Evolutionary conservation across 768 basidiomycete genomes (phyloP).

Genomic region (Tulasnella sp.): DNA sequence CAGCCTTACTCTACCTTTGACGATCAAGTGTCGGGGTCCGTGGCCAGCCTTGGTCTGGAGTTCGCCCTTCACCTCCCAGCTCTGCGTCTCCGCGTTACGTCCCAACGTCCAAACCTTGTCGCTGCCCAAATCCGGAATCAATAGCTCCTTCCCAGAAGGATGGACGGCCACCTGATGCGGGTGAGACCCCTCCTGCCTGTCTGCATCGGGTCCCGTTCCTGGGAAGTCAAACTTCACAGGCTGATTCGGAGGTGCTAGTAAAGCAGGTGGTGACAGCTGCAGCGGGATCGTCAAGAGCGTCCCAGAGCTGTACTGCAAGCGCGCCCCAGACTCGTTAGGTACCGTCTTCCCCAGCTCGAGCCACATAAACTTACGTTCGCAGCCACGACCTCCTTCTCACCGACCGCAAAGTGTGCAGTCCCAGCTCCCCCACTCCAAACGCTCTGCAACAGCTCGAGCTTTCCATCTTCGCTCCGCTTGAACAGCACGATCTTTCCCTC

Average conservation of each 20-base stretch:
- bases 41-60: slow-evolving; percentile 58
- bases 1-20: slow-evolving; percentile 55
- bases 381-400: slow-evolving; percentile 61
- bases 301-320: slow-evolving; percentile 68
- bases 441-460: slow-evolving; percentile 55
- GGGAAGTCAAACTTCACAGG: slow-evolving; percentile 46
- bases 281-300: slow-evolving; percentile 61
- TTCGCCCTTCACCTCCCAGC: slow-evolving; percentile 56
- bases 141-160: slow-evolving; percentile 56
- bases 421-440: slow-evolving; percentile 60
- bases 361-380: slow-evolving; percentile 64
- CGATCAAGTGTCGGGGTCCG: slow-evolving; percentile 72
- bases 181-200: slow-evolving; percentile 72
- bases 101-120: slow-evolving; percentile 66
- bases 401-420: slow-evolving; percentile 66
- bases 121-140: slow-evolving; percentile 75
- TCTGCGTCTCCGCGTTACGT: slow-evolving; percentile 48
- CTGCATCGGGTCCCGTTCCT: slow-evolving; percentile 64
- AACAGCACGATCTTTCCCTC: slow-evolving; percentile 69
- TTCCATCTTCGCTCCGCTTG: slow-evolving; percentile 57
- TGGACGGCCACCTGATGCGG: slow-evolving; percentile 72
- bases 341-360: slow-evolving; percentile 11
- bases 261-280: slow-evolving; percentile 53
- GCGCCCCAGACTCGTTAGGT: slow-evolving; percentile 23
- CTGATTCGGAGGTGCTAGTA: slow-evolving; percentile 43